These are phyloP conservation scores for Penicillium alfredii DNA, from an alignment of 495 filamentous ascomycete genomes.

Conservation along the genomic window DNA sequence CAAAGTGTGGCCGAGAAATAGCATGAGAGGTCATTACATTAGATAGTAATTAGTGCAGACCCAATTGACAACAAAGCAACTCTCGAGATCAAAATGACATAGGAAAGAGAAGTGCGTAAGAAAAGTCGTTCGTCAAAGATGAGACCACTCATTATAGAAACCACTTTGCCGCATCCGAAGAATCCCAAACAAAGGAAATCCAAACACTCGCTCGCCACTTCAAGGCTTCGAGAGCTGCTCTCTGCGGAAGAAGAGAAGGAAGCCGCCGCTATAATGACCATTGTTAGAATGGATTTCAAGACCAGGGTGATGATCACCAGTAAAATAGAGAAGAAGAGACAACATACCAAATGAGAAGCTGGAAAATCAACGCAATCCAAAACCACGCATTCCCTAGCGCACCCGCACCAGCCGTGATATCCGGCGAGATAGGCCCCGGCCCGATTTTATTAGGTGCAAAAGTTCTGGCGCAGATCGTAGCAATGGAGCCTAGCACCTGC, in stretches of 20 bases:
- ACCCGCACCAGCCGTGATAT: slow-evolving; percentile 36
- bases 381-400: slow-evolving; percentile 56
- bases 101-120: slow-evolving; percentile 1
- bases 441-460: slow-evolving; percentile 45
- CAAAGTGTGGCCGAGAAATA: too few species aligned
- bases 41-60: too few species aligned
- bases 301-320: neutral
- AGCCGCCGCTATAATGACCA: slow-evolving; percentile 43
- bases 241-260: slow-evolving; percentile 65
- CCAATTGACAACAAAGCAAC: too few species aligned
- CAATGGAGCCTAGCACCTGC: slow-evolving; percentile 45
- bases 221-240: slow-evolving; percentile 66
- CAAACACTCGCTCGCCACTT: neutral
- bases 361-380: slow-evolving; percentile 58
- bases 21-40: slow-evolving; percentile 9
- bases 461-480: slow-evolving; percentile 42
- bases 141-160: neutral
- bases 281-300: too few species aligned
- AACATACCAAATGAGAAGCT: slow-evolving; percentile 56
- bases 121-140: neutral
- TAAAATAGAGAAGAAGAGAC: neutral
- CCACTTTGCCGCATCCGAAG: neutral
- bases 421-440: slow-evolving; percentile 43
- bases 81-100: neutral
- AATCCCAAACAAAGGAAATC: neutral